Percentiles rank a stretch among this genome's conserved stretches.
Conservation (phyloP, 2,329 filamentous ascomycete species). For the Teratosphaeriaceae sp. region DNA sequence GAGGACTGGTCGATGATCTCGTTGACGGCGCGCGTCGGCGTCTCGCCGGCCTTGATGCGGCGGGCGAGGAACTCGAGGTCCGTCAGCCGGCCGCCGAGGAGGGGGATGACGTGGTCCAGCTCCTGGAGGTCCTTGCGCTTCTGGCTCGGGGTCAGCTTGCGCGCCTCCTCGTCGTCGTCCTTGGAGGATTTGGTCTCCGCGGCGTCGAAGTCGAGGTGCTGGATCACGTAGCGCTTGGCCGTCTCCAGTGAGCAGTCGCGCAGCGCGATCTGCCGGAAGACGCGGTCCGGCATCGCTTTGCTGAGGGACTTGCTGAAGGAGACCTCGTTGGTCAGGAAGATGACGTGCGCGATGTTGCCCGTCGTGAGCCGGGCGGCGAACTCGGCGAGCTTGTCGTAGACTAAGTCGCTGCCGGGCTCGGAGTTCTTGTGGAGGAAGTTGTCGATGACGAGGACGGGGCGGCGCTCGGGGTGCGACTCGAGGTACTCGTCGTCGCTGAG, state of each 20-base stretch:
- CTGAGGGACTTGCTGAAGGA: slow-evolving; percentile 82
- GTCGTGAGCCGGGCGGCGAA: slow-evolving; percentile 82
- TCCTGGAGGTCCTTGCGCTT: slow-evolving; percentile 55
- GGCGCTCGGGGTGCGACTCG: slow-evolving; percentile 76
- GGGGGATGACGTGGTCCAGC: slow-evolving; percentile 73
- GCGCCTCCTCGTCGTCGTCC: slow-evolving; percentile 33
- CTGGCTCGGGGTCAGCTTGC: slow-evolving; percentile 41
- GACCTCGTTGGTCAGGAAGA: slow-evolving; percentile 86
- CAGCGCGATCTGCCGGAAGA: slow-evolving; percentile 79
- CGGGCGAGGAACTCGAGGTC: slow-evolving; percentile 93
- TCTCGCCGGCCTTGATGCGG: slow-evolving; percentile 79
- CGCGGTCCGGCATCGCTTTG: slow-evolving; percentile 81
- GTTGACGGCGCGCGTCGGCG: slow-evolving; percentile 68
- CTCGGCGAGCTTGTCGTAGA: slow-evolving; percentile 58
- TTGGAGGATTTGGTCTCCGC: slow-evolving; percentile 30
- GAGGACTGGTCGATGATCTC: slow-evolving; percentile 88
- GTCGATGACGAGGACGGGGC: slow-evolving; percentile 82
- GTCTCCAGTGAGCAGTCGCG: slow-evolving; percentile 79
- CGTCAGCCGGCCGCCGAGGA: slow-evolving; percentile 84
- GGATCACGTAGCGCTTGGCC: slow-evolving; percentile 84
- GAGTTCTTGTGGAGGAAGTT: slow-evolving; percentile 77
- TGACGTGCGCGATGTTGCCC: slow-evolving; percentile 84
- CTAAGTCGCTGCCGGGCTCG: slow-evolving; percentile 35
- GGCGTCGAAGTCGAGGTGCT: slow-evolving; percentile 57
- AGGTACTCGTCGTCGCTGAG: slow-evolving; percentile 80